These are phyloP conservation scores for Biscogniauxia mediterranea DNA, from an alignment of 2,329 filamentous ascomycete species.

Conservation along the genomic window DNA sequence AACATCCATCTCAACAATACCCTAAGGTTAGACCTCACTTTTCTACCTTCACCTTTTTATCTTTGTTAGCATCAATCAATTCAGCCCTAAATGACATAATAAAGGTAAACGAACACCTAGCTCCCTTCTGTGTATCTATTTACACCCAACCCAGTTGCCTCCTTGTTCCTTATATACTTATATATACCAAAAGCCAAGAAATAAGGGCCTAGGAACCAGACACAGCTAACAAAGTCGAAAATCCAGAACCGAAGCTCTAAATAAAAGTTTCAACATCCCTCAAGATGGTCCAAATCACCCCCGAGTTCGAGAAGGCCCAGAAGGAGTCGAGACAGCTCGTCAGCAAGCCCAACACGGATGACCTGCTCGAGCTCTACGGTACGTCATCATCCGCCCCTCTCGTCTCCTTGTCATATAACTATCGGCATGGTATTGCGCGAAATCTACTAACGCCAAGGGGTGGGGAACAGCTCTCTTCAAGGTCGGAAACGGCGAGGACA, in stretches of 20 bases:
- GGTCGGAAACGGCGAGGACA: conserved; percentile 55
- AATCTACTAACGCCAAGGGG: not conserved
- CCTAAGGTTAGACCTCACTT: too few species aligned
- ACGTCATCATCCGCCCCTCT: conserved; percentile 31
- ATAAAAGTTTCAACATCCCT: conserved; percentile 3
- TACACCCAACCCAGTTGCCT: too few species aligned
- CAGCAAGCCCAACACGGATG: conserved; percentile 60
- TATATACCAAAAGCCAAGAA: too few species aligned
- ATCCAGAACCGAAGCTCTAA: not conserved
- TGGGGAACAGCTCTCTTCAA: conserved; percentile 54
- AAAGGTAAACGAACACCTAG: too few species aligned
- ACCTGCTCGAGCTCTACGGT: conserved; percentile 65
- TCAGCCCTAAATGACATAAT: too few species aligned
- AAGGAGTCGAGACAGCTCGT: conserved; percentile 66
- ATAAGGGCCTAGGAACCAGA: too few species aligned
- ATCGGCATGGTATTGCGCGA: not conserved
- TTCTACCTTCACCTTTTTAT: too few species aligned
- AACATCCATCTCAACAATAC: not conserved
- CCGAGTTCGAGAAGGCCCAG: conserved; percentile 55
- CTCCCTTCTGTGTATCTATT: too few species aligned
- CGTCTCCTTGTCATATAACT: not conserved
- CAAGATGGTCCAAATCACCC: conserved; percentile 27
- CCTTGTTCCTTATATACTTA: too few species aligned
- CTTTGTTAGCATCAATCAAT: too few species aligned
- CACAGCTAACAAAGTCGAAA: not conserved